Conservation (phyloP, 257 asterid species). For the Solanum sejunctum region DNA sequence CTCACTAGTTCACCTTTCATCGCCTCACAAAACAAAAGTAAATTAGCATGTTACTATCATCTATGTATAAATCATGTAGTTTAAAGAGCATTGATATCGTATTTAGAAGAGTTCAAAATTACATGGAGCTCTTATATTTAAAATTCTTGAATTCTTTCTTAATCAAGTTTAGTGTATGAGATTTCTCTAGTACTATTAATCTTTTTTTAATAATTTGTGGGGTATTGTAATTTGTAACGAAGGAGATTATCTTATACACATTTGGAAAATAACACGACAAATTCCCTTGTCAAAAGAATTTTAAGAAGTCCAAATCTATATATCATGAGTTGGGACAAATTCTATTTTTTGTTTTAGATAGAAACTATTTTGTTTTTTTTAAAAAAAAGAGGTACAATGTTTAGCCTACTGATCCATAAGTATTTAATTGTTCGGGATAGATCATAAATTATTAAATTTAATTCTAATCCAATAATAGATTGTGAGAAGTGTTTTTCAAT, state of each 20-base stretch:
- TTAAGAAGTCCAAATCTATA: neutral
- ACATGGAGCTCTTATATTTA: neutral
- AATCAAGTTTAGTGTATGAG: neutral
- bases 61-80: neutral
- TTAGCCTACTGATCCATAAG: neutral
- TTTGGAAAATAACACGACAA: no score
- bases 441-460: neutral
- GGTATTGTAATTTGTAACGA: neutral
- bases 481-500: neutral
- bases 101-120: neutral
- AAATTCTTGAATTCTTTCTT: neutral
- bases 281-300: no score
- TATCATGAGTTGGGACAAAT: neutral
- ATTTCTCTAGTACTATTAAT: no score
- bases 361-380: no score
- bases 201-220: neutral
- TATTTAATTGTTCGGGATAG: neutral
- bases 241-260: no score
- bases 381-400: no score
- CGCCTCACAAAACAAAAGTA: neutral
- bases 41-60: neutral
- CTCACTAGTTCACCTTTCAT: neutral
- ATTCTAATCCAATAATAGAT: neutral
- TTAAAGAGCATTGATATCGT: neutral
- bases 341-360: no score